A percentile compares a stretch with the other conserved stretches of the same genome.
Evolutionary conservation across 2,329 filamentous ascomycete species (phyloP).

Genomic region (Botrytis pseudocinerea): DNA sequence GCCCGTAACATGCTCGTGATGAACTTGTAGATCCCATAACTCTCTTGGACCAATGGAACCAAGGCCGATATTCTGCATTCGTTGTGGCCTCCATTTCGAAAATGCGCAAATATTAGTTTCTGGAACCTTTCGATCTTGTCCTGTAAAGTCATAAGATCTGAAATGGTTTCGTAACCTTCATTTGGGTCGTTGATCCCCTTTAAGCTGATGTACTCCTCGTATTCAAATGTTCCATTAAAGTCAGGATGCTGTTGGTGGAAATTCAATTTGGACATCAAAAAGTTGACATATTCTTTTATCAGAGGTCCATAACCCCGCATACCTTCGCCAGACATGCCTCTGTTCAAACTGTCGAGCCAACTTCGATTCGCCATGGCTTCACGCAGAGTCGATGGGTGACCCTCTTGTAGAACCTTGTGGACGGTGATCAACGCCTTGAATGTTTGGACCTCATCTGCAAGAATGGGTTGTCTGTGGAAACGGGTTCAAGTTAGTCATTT

Average conservation of each 20-base stretch:
- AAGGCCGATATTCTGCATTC: constrained; percentile 94
- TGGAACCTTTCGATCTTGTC: constrained; percentile 99
- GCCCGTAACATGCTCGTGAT: constrained; percentile 98
- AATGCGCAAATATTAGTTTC: constrained; percentile 97
- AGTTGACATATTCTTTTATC: constrained; percentile 96
- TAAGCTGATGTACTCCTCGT: constrained; percentile 97
- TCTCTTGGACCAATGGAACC: constrained; percentile 92
- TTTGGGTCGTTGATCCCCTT: constrained; percentile 99
- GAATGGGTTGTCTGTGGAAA: constrained; percentile 79
- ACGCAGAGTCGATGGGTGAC: constrained; percentile 81
- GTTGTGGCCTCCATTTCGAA: constrained; percentile 87
- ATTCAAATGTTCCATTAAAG: constrained; percentile 98
- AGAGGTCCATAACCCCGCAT: constrained; percentile 87
- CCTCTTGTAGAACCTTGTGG: constrained; percentile 96
- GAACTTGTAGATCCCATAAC: constrained; percentile 99
- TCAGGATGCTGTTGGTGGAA: constrained; percentile 97
- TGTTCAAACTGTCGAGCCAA: constrained; percentile 91
- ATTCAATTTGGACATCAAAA: constrained; percentile 88
- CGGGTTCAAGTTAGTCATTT: constrained; percentile 24
- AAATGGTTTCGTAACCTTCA: constrained; percentile 95
- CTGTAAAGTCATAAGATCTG: constrained; percentile 92
- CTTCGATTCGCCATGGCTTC: constrained; percentile 85
- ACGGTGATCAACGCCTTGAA: constrained; percentile 98
- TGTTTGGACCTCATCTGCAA: constrained; percentile 97
- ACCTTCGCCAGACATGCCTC: constrained; percentile 80